Evolutionary conservation across 352 stramenopile genomes (phyloP).

Genomic region (Elongisporangium prolatum): DNA sequence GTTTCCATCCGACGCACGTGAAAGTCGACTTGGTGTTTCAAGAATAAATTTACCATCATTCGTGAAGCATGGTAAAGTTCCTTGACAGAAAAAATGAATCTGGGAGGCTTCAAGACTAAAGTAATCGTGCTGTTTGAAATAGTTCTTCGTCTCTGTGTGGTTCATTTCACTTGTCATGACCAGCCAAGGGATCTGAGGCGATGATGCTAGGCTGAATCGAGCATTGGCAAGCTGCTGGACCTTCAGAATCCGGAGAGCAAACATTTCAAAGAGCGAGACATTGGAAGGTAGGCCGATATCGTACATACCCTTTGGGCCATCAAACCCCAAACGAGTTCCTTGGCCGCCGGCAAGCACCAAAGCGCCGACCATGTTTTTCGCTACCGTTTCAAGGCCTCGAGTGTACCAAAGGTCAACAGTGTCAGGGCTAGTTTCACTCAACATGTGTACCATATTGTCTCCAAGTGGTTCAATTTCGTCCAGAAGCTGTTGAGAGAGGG

Average conservation of each 20-base stretch:
- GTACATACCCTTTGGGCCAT: conserved; percentile 94
- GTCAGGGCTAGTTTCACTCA: conserved; percentile 20
- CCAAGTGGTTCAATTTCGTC: conserved; percentile 33
- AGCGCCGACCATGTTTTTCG: conserved; percentile 76
- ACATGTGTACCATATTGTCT: conserved; percentile 35
- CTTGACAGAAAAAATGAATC: conserved; percentile 95
- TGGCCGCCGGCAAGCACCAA: conserved; percentile 92
- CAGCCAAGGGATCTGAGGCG: conserved; percentile 61
- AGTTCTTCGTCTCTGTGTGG: conserved; percentile 88
- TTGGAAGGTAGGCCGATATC: conserved; percentile 86
- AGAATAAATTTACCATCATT: conserved; percentile 95
- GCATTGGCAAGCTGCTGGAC: conserved; percentile 45
- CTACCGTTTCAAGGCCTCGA: conserved; percentile 68
- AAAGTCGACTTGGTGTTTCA: conserved; percentile 74
- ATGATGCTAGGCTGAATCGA: conserved; percentile 10
- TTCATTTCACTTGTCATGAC: conserved; percentile 98
- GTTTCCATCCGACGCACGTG: conserved; percentile 96
- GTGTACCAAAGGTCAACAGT: conserved; percentile 28
- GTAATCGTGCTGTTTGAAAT: conserved; percentile 87
- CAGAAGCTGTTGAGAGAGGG: conserved; percentile 4
- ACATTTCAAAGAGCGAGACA: conserved; percentile 93
- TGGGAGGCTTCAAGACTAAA: conserved; percentile 90
- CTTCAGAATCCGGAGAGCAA: conserved; percentile 83
- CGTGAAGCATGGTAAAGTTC: conserved; percentile 94
- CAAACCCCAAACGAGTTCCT: conserved; percentile 93